These are phyloP conservation scores for Colletotrichum sublineola DNA, from an alignment of 2,329 filamentous ascomycete genomes.

Conservation along the genomic window DNA sequence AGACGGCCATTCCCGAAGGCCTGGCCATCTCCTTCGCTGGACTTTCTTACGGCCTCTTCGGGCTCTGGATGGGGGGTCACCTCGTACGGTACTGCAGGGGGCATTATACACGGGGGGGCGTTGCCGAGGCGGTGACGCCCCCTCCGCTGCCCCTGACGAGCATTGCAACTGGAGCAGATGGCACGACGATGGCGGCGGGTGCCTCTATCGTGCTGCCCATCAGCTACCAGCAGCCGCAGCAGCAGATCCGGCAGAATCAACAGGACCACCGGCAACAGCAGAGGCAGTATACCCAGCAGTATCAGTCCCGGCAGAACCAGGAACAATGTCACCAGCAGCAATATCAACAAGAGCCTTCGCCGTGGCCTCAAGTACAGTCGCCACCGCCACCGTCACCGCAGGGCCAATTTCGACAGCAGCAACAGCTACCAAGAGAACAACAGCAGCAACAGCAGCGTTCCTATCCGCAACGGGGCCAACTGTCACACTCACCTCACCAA, in stretches of 20 bases:
- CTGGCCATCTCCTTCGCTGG: constrained; percentile 15
- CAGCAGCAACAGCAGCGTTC: not conserved
- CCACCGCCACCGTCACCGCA: not conserved
- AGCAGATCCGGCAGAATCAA: not conserved
- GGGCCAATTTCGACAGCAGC: not conserved
- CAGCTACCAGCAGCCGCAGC: constrained; percentile 8
- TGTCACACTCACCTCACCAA: not conserved
- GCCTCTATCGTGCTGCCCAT: not conserved
- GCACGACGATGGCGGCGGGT: not conserved
- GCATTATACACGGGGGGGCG: not conserved
- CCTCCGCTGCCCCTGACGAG: constrained; percentile 1
- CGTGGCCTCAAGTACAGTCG: not conserved
- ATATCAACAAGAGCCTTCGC: not conserved
- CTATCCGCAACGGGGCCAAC: not conserved
- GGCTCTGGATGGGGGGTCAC: constrained; percentile 28
- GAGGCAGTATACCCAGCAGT: not conserved
- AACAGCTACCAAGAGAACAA: not conserved
- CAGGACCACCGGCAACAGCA: not conserved
- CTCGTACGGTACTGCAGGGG: constrained; percentile 31
- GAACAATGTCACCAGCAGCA: not conserved
- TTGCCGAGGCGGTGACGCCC: not conserved
- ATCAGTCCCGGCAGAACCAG: not conserved
- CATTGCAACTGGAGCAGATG: not conserved
- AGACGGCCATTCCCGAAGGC: constrained; percentile 19
- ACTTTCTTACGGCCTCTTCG: constrained; percentile 21